Percentiles rank a stretch among this genome's conserved stretches.
Evolutionary conservation across 306 rosid genomes (phyloP).

Genomic region (Ceratonia siliqua): DNA sequence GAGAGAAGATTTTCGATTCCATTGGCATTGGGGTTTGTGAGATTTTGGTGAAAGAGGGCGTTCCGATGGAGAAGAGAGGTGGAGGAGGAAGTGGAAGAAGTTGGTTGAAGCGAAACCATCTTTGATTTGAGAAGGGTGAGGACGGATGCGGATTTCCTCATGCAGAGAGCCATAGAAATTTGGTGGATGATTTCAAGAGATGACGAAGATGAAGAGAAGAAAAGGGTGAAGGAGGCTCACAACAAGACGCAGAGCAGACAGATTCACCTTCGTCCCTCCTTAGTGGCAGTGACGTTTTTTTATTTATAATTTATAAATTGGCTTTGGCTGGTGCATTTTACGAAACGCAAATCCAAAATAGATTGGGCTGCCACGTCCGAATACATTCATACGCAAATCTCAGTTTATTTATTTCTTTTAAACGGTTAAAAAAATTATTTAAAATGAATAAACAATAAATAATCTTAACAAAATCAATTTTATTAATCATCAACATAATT

Average conservation of each 20-base stretch:
- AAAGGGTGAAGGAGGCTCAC: not conserved
- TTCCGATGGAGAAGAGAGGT: not conserved
- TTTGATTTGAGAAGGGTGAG: conserved; percentile 30
- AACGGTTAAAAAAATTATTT: too few relatives aligned
- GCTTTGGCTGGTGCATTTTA: not conserved
- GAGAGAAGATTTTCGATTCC: conserved; percentile 28
- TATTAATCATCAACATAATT: too few relatives aligned
- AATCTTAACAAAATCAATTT: too few relatives aligned
- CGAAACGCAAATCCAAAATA: not conserved
- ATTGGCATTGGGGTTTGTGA: not conserved
- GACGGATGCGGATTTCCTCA: conserved; percentile 36
- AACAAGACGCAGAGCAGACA: too few relatives aligned
- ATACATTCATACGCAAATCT: too few relatives aligned
- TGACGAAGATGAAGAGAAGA: not conserved
- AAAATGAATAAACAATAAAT: too few relatives aligned
- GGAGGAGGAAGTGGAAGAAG: not conserved
- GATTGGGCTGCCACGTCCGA: not conserved
- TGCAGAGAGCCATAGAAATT: conserved; percentile 36
- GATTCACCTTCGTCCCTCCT: not conserved
- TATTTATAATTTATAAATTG: not conserved
- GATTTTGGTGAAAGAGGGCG: not conserved
- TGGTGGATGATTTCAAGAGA: not conserved
- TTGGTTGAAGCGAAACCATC: not conserved
- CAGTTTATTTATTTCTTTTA: too few relatives aligned
- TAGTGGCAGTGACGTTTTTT: not conserved